Evolutionary conservation across 2,329 filamentous ascomycete species (phyloP).

Genomic region (Exophiala sp.): DNA sequence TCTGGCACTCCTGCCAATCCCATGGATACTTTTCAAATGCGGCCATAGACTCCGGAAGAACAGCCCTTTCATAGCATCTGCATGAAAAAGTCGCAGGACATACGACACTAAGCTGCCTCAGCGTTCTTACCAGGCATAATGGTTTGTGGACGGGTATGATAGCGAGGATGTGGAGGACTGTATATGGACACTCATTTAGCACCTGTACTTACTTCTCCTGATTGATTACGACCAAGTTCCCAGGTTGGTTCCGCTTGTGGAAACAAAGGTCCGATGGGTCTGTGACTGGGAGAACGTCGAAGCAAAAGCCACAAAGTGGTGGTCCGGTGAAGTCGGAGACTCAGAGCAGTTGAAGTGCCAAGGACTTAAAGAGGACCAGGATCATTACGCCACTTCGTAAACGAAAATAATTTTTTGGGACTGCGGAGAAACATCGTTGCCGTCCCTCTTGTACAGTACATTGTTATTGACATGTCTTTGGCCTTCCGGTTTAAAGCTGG

Average conservation of each 20-base stretch:
- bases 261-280: no score
- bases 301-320: no score
- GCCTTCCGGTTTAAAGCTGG: constrained; percentile 88
- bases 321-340: no score
- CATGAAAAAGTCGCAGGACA: not conserved
- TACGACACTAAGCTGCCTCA: not conserved
- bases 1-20: constrained; percentile 67
- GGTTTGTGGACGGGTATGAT: not conserved
- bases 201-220: not conserved
- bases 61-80: constrained; percentile 28
- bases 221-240: no score
- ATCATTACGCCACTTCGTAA: not conserved
- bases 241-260: no score
- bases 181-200: not conserved
- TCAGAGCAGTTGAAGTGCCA: no score
- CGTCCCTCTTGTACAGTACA: not conserved
- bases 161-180: not conserved
- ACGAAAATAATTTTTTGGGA: not conserved
- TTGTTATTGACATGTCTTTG: constrained; percentile 47
- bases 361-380: not conserved
- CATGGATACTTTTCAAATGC: constrained; percentile 61
- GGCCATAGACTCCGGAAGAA: constrained; percentile 36
- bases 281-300: no score
- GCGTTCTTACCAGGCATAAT: not conserved
- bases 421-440: not conserved